Conservation (phyloP, 1,284 basidiomycete genomes). For the Irpex rosettiformis region DNA sequence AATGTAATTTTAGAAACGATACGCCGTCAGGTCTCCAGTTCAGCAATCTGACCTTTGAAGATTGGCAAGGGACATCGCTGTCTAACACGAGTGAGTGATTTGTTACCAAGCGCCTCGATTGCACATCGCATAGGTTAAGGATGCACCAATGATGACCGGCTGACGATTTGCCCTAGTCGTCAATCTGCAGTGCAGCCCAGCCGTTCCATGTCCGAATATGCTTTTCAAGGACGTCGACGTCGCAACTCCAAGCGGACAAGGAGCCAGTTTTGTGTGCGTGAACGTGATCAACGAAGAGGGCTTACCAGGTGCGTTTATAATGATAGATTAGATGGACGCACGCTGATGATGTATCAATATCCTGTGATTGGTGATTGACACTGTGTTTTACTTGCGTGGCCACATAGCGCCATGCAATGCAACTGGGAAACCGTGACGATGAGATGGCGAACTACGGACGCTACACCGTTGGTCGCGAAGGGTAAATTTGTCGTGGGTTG, state of each 20-base stretch:
- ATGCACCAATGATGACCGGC: neutral
- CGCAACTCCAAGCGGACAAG: conserved; percentile 32
- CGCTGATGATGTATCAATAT: neutral
- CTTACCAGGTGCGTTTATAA: conserved; percentile 31
- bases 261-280: conserved; percentile 40
- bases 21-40: conserved; percentile 48
- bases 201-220: conserved; percentile 45
- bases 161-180: conserved; percentile 36
- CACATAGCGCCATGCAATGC: conserved; percentile 6
- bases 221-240: conserved; percentile 42
- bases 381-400: neutral
- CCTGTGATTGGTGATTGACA: neutral
- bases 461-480: neutral
- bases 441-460: neutral
- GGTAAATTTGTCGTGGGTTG: neutral
- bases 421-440: conserved; percentile 2
- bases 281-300: conserved; percentile 44
- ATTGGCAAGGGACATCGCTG: conserved; percentile 47
- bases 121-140: neutral
- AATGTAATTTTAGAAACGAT: conserved; percentile 38
- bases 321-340: conserved; percentile 2
- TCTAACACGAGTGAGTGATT: conserved; percentile 37
- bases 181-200: conserved; percentile 51
- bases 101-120: neutral
- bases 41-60: conserved; percentile 41